phyloP scores from a whole-genome alignment of 345 rosid species.

The Lenwebbia sp. region DNA sequence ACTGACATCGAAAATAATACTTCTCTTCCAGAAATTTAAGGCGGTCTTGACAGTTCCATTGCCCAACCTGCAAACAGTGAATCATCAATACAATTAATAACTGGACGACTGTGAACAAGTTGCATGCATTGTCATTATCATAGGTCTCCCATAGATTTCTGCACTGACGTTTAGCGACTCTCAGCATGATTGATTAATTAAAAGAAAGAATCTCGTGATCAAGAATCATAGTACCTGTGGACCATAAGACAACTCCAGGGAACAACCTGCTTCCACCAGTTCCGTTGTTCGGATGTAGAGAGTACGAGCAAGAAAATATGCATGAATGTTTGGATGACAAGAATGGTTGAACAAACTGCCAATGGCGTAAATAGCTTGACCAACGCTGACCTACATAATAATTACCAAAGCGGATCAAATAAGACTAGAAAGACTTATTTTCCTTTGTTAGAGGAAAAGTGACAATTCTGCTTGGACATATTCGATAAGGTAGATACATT shows the following conservation, averaged over 20 bases:
- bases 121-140: not conserved
- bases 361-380: conserved; percentile 59
- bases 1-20: conserved; percentile 60
- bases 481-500: not conserved
- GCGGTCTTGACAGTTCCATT: conserved; percentile 62
- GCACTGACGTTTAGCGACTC: not conserved
- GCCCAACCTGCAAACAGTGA: conserved; percentile 18
- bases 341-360: conserved; percentile 90
- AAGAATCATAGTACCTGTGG: conserved; percentile 43
- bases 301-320: conserved; percentile 73
- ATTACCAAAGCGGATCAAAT: conserved; percentile 24
- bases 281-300: conserved; percentile 56
- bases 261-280: conserved; percentile 39
- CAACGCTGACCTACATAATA: conserved; percentile 27
- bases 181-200: not conserved
- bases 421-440: not conserved
- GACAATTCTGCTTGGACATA: not conserved
- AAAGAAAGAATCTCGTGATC: not conserved
- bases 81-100: not conserved
- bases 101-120: not conserved
- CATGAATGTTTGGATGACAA: conserved; percentile 80
- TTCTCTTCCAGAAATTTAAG: conserved; percentile 56
- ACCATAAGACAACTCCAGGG: conserved; percentile 83
- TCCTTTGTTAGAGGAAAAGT: not conserved
- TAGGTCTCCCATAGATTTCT: not conserved